Base-by-base conservation (phyloP, 1,284 basidiomycete genomes). In the Agroathelia rolfsii region DNA sequence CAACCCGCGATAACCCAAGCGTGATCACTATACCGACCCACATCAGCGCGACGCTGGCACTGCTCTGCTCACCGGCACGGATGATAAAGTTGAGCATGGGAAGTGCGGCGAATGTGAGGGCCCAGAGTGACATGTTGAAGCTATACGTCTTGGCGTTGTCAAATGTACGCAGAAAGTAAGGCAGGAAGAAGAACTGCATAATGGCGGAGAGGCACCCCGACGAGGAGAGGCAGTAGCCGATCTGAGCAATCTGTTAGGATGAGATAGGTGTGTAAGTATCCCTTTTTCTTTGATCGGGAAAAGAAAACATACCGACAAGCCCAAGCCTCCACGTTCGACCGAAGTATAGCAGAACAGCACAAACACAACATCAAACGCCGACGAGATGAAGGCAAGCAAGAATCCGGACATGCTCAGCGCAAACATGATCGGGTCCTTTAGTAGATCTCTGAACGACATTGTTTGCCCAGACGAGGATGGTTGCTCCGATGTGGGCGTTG, bases 281-380 rank as follows among this genome's bases (percentile, higher is more conserved):
- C n/a, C n/a, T n/a, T n/a, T n/a, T 17, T 5, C 11, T n/a, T 9
- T 5, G 9, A 16, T 32, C 15, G 22, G 7, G 14, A 28, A 13
- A n/a, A 27, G 9, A 28, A n/a, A 24, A 51, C 69, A 47, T 46
- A 76, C 74, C 18, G 66, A 60, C 46, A 76, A 72, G 10, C 61
- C 57, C 0, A 80, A 56, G 0, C 77, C 76, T 23, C 77, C 77
- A 3, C 57, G 51, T 12, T 58, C 41, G 30, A 79, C 50, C 4
- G 73, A 62, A 11, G 75, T 69, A 48, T 75, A 81, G 41, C 71
- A 76, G 45, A 76, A 77, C 22, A 81, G 58, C 13, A 78, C 75
- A 46, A 80, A 81, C 3, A 76, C 62, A 9, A 76, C 72, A 34
- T 78, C 76, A 40, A 78, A 81, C 0, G 67, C 66, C 1, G 72